These are phyloP conservation scores for Fusarium miscanthi DNA, from an alignment of 2,329 filamentous ascomycete genomes.

Conservation along the genomic window DNA sequence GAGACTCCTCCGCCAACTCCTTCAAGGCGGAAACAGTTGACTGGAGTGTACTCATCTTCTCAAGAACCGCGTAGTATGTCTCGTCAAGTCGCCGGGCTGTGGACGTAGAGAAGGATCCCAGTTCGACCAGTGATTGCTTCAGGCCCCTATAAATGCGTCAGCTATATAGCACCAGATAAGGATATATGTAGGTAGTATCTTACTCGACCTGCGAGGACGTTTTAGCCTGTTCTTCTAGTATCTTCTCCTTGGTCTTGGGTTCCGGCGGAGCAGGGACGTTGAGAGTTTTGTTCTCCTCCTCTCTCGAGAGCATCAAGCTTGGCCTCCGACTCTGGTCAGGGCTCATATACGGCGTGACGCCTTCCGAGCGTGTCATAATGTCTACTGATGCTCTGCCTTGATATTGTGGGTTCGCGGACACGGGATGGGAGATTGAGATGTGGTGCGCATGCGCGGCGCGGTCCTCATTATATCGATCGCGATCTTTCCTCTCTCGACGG, in stretches of 20 bases:
- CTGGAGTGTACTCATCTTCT: slow-evolving; percentile 73
- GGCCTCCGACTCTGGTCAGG: slow-evolving; percentile 57
- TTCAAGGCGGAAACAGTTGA: slow-evolving; percentile 72
- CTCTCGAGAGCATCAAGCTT: slow-evolving; percentile 52
- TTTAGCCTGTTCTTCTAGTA: slow-evolving; percentile 53
- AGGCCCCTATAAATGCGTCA: slow-evolving; percentile 55
- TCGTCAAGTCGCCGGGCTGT: slow-evolving; percentile 76
- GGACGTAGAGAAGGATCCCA: slow-evolving; percentile 69
- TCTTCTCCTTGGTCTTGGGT: slow-evolving; percentile 50
- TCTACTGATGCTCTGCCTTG: slow-evolving; percentile 58
- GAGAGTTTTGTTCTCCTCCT: slow-evolving; percentile 41
- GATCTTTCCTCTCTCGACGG: slow-evolving; percentile 49
- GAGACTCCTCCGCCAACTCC: slow-evolving; percentile 72
- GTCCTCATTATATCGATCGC: slow-evolving; percentile 47
- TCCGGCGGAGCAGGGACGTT: slow-evolving; percentile 29
- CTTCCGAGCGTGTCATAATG: slow-evolving; percentile 57
- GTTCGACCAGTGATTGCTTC: slow-evolving; percentile 61
- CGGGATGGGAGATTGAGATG: slow-evolving; percentile 31
- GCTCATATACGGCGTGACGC: slow-evolving; percentile 56
- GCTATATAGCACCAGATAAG: slow-evolving; percentile 4
- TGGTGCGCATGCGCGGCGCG: slow-evolving; percentile 35
- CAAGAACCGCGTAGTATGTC: slow-evolving; percentile 78
- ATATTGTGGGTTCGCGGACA: slow-evolving; percentile 44
- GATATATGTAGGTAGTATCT: slow-evolving; percentile 8
- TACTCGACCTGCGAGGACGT: slow-evolving; percentile 49